Base-by-base conservation (phyloP, 352 stramenopile genomes). In the Paralagenidium karlingii region DNA sequence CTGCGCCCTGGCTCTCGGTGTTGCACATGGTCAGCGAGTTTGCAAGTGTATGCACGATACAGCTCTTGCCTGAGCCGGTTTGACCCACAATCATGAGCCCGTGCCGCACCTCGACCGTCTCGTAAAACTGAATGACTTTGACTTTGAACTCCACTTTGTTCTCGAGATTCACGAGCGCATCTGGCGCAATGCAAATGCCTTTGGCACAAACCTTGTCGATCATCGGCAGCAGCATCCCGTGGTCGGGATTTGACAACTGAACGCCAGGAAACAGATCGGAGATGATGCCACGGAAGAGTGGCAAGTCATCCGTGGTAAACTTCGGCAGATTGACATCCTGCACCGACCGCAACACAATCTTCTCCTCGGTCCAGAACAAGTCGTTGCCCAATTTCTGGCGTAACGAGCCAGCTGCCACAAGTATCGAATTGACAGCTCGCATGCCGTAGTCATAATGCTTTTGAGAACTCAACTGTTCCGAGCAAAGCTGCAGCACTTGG, bases 381-480 rank as follows among this genome's bases (percentile, higher is more conserved):
- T 96, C 75, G 16, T 94, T 75, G 3, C 74, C 81, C 1, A 96
- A 59, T n/a, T 91, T 65, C 28, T 96, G 80, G 0, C 87, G 68
- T 24, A 97, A 52, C 13, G 88, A 89, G 19, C 90, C 87, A n/a
- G 82, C 83, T 0, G 89, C 90, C 8, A 96, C 81, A 13, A 97
- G 69, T 42, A 97, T 95, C 15, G 90, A 96, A 48, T 96, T 97
- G 2, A 97, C 87, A 5, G 92, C 91, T 24, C 90, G 73, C 86
- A 97, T 97, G 24, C 90, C 90, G 49, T 97, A 97, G 59, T 97
- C 90, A 46, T 97, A 97, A 54, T 97, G 90, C 28, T 93, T 94
- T 46, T 97, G 90, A 0, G 75, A 94, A 30, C 76, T 95, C 9
- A 97, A 57, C 48, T 97, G 90, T 46, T 97, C 86, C 5, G 80